These are phyloP conservation scores for Solanum neorickii DNA, from an alignment of 257 asterid species.

Conservation along the genomic window DNA sequence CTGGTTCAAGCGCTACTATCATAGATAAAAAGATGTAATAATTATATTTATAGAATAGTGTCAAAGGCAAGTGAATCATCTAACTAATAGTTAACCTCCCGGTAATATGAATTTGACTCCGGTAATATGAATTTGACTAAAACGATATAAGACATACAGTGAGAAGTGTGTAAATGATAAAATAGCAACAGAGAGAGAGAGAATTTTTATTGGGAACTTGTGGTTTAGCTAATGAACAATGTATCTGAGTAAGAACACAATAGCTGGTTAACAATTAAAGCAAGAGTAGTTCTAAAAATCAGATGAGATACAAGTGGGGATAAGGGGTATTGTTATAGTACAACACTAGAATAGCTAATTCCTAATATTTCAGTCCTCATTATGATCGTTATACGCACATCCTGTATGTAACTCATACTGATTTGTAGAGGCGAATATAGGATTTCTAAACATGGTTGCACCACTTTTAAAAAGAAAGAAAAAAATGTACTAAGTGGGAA, in stretches of 20 bases:
- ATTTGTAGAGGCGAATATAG: background rate
- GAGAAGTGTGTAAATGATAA: background rate
- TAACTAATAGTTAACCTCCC: background rate
- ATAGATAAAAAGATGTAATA: background rate
- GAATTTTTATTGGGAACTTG: background rate
- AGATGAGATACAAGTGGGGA: background rate
- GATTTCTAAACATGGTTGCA: background rate
- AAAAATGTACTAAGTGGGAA: background rate
- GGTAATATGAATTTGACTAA: background rate
- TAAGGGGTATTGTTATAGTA: background rate
- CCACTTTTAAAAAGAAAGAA: background rate
- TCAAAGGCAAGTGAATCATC: background rate
- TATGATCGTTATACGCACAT: background rate
- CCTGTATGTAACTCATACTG: background rate
- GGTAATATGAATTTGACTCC: background rate
- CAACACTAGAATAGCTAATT: background rate
- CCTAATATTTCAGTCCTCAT: background rate
- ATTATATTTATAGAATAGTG: background rate
- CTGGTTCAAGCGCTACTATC: background rate
- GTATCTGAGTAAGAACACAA: background rate
- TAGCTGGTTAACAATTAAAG: background rate
- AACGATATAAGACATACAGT: background rate
- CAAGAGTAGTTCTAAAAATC: background rate
- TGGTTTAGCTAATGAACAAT: background rate
- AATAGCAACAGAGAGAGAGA: background rate